Conservation (phyloP, 2,329 filamentous ascomycete species). For the Clonostachys sp. region DNA sequence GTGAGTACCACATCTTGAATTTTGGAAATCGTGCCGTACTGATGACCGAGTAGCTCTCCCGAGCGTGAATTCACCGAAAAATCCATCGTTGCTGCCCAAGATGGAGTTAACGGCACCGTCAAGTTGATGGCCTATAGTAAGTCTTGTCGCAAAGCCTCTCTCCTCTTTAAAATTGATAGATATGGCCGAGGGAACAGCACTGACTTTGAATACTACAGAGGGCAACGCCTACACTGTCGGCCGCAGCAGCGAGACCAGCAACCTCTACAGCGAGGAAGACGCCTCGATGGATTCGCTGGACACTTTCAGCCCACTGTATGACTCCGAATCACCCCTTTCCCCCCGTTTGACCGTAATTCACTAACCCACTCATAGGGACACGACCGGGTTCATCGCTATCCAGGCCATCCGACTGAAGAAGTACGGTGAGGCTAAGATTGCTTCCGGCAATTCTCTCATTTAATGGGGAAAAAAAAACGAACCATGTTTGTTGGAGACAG, state of each 20-base stretch:
- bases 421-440: conserved; percentile 22
- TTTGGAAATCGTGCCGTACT: conserved; percentile 15
- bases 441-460: conserved; percentile 29
- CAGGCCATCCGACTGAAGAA: conserved; percentile 62
- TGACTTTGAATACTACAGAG: conserved; percentile 21
- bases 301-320: conserved; percentile 2
- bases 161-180: too few relatives aligned
- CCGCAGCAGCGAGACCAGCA: conserved; percentile 36
- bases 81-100: conserved; percentile 55
- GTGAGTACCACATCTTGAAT: conserved; percentile 18
- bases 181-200: too few relatives aligned
- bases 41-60: conserved; percentile 16
- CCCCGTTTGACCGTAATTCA: conserved; percentile 12
- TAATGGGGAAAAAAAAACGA: too few relatives aligned
- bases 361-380: conserved; percentile 66
- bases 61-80: conserved; percentile 53
- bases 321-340: conserved; percentile 38
- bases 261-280: conserved; percentile 46
- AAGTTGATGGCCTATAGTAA: conserved; percentile 15
- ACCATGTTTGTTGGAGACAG: too few relatives aligned
- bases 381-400: conserved; percentile 61
- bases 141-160: too few relatives aligned
- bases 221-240: conserved; percentile 42
- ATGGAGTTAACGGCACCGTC: conserved; percentile 32
- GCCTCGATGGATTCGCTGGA: conserved; percentile 45